Evolutionary conservation across 257 asterid genomes (phyloP), one percentile per base, ranked within the genome.

Genomic region (Cynanchum wilfordii): DNA sequence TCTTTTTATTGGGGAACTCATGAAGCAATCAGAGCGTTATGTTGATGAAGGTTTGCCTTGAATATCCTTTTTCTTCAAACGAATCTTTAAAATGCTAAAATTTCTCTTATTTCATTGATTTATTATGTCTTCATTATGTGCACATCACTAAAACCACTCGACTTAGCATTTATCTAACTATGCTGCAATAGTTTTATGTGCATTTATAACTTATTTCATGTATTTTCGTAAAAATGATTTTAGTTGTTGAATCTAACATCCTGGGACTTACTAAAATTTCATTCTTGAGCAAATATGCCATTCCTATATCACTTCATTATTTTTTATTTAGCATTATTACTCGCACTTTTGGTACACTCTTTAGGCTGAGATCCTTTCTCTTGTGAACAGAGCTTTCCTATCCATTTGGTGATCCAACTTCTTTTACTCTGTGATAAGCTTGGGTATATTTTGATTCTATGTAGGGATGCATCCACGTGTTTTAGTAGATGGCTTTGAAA

Each of bases 381-480:
- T 15, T 15, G 4, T 29, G 67, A n/a, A 63, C 5, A 9, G 3
- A 63, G 65, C 72, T 72, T 27, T 47, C 49, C 38, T 45, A 45
- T 17, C 22, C 19, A 24, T 59, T 24, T 22, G 30, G 69, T 16
- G 7, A 29, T 44, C 47, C 10, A 20, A n/a, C 7, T 50, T 17
- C 20, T 63, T 36, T 30, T 4, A 6, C 20, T 27, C 5, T 40
- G 5, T 19, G 33, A 24, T 66, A 62, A 60, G 56, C 15, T 33
- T 49, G 10, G 52, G 20, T 52, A 69, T 66, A 42, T 42, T 52
- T 4, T 68, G 22, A 38, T 72, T 70, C 42, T 71, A 63, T 89
- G 70, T 87, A 95, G 99, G 99, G 77, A 89, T 89, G 93, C 99
- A 95, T 86, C 99, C 99, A 25, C 98, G 98, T 66, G 95, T 95